These are phyloP conservation scores for Paramecium sexaurelia DNA, from an alignment of 73 alveolate species.

Conservation along the genomic window DNA sequence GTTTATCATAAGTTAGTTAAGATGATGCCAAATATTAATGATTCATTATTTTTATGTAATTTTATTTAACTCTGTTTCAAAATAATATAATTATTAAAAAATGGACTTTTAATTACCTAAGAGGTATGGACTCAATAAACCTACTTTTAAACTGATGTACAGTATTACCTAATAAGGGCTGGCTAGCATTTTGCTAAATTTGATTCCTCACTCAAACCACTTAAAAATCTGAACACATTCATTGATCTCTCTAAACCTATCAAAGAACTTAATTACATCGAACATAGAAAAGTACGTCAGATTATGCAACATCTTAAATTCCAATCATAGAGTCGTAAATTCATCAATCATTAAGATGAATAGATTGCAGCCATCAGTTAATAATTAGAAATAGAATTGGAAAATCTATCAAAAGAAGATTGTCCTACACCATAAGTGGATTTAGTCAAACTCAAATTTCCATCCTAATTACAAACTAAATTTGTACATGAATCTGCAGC, in stretches of 20 bases:
- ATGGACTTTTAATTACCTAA: conserved; percentile 36
- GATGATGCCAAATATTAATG: background rate
- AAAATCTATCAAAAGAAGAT: background rate
- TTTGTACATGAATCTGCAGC: conserved; percentile 17
- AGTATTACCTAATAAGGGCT: background rate
- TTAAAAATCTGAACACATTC: background rate
- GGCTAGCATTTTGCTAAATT: background rate
- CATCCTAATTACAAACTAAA: background rate
- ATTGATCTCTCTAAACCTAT: conserved; percentile 44
- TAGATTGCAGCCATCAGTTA: background rate
- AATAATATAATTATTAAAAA: background rate
- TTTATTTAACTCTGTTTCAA: background rate
- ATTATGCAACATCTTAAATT: conserved; percentile 12
- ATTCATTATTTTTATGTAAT: background rate
- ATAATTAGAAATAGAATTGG: conserved; percentile 26
- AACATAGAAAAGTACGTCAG: background rate
- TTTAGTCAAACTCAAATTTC: background rate
- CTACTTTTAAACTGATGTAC: conserved; percentile 17
- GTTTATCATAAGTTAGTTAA: background rate
- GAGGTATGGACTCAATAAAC: conserved; percentile 15
- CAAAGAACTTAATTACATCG: background rate
- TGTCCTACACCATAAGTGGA: background rate
- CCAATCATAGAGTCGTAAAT: background rate
- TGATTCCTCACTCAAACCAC: conserved; percentile 12
- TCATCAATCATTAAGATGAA: background rate